These are phyloP conservation scores for Diaporthe ilicicola DNA, from an alignment of 2,329 filamentous ascomycete genomes.

Conservation along the genomic window DNA sequence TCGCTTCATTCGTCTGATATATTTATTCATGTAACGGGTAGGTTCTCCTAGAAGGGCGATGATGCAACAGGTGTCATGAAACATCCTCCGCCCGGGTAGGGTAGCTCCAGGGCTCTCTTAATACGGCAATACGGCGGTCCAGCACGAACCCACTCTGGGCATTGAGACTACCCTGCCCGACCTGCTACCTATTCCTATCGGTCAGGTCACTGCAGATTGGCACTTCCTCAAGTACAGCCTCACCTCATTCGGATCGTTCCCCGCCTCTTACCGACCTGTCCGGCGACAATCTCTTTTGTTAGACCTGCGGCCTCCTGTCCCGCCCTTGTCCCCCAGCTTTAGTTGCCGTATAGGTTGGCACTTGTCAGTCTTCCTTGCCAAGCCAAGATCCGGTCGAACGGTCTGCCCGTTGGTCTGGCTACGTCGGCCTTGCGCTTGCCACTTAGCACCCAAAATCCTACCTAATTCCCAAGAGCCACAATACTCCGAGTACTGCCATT, in stretches of 20 bases:
- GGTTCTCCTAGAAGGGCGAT: not conserved
- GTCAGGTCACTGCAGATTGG: slow-evolving; percentile 5
- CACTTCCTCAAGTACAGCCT: slow-evolving; percentile 15
- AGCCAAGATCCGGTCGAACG: slow-evolving; percentile 11
- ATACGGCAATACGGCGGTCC: not conserved
- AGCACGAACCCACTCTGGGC: not conserved
- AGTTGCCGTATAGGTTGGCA: not conserved
- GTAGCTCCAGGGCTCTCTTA: slow-evolving; percentile 12
- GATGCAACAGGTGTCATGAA: slow-evolving; percentile 28
- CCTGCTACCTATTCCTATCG: not conserved
- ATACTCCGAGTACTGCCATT: not conserved
- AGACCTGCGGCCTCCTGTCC: slow-evolving; percentile 5
- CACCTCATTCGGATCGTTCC: slow-evolving; percentile 14
- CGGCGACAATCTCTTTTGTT: not conserved
- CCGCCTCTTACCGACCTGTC: slow-evolving; percentile 21
- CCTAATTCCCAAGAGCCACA: slow-evolving; percentile 15
- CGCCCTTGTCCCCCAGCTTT: slow-evolving; percentile 17
- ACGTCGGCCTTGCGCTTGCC: slow-evolving; percentile 23
- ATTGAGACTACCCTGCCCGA: not conserved
- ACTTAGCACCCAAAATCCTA: slow-evolving; percentile 28
- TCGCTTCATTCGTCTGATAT: not conserved
- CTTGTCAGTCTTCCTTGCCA: slow-evolving; percentile 6
- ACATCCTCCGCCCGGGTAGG: slow-evolving; percentile 16
- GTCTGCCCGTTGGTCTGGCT: slow-evolving; percentile 15
- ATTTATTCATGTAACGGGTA: slow-evolving; percentile 28